These are phyloP conservation scores for Pichia thaimueangensis DNA, from an alignment of 805 yeast species.

Conservation along the genomic window DNA sequence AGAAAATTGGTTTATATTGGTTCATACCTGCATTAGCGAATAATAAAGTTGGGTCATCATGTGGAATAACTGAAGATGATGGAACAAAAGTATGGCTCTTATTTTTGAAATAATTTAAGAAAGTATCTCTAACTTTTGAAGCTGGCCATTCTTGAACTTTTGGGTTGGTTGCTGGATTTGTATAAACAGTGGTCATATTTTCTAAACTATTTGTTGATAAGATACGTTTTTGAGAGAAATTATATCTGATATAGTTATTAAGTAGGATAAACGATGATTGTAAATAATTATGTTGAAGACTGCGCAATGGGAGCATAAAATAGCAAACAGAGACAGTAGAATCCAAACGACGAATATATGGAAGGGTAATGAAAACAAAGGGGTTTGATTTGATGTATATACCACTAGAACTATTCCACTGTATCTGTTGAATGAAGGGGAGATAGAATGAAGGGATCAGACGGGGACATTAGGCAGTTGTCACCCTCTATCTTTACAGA, in stretches of 20 bases:
- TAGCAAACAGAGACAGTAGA: not conserved
- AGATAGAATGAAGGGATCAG: too few species aligned
- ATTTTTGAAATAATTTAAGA: conserved; percentile 70
- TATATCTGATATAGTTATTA: too few species aligned
- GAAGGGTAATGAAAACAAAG: not conserved
- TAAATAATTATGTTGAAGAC: not conserved
- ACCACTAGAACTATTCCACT: not conserved
- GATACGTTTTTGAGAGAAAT: not conserved
- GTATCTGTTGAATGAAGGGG: not conserved
- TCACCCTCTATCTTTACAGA: too few species aligned
- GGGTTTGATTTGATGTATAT: not conserved
- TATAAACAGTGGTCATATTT: too few species aligned
- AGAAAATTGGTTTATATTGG: conserved; percentile 94
- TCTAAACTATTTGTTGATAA: too few species aligned
- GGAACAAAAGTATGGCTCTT: conserved; percentile 76
- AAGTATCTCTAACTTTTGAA: conserved; percentile 62
- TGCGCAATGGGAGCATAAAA: conserved; percentile 9
- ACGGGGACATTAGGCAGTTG: too few species aligned
- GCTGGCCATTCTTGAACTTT: conserved; percentile 40
- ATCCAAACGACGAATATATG: too few species aligned
- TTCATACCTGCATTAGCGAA: conserved; percentile 99
- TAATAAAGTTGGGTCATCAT: conserved; percentile 92
- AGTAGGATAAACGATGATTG: too few species aligned
- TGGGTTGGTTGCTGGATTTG: conserved; percentile 11
- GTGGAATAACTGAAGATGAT: conserved; percentile 93